Conservation (phyloP, 1,139 yeast species). For the Wickerhamomyces sp. region DNA sequence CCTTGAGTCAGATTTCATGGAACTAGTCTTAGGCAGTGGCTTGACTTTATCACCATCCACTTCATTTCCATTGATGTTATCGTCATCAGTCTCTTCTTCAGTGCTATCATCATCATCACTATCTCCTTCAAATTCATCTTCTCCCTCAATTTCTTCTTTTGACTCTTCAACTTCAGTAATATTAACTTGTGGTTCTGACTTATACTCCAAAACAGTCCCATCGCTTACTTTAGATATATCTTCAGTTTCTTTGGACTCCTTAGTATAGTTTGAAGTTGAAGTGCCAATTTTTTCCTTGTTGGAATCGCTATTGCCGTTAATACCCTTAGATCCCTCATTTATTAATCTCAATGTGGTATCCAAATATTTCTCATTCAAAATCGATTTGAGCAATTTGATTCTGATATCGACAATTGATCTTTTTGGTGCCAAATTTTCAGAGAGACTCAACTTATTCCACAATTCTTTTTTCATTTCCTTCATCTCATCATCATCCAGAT, state of each 20-base stretch:
- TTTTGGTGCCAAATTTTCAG: conserved; percentile 23
- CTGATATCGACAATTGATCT: conserved; percentile 23
- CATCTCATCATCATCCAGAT: conserved; percentile 17
- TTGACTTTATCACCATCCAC: not conserved
- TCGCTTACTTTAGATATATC: too few relatives aligned
- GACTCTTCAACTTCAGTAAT: not conserved
- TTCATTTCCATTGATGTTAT: not conserved
- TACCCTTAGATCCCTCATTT: conserved; percentile 15
- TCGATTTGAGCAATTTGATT: conserved; percentile 21
- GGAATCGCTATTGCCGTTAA: too few relatives aligned
- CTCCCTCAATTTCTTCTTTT: conserved; percentile 2
- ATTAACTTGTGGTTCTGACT: not conserved
- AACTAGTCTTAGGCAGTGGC: not conserved
- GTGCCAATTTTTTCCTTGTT: conserved; percentile 2
- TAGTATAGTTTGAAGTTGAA: not conserved
- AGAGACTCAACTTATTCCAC: conserved; percentile 23
- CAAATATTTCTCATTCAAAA: conserved; percentile 22
- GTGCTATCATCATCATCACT: conserved; percentile 4
- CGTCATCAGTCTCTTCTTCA: conserved; percentile 1
- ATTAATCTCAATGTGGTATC: conserved; percentile 17
- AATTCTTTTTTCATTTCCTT: conserved; percentile 23
- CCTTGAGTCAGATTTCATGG: conserved; percentile 7
- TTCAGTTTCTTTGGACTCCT: not conserved
- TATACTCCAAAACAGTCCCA: too few relatives aligned
- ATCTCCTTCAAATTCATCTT: conserved; percentile 7